phyloP scores from a whole-genome alignment of 768 basidiomycete species.

The Russula sp. region DNA sequence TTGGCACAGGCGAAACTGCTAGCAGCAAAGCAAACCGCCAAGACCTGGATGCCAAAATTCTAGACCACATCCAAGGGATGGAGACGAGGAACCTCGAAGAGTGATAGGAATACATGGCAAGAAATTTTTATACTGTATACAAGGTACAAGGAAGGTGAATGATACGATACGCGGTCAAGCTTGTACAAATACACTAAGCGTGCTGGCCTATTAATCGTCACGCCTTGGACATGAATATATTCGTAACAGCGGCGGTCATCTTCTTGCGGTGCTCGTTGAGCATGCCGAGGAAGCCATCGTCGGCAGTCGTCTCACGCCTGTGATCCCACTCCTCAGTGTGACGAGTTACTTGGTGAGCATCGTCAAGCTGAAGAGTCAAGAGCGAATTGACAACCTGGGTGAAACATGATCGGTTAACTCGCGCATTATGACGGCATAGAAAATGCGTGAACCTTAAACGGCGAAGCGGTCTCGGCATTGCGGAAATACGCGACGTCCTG shows the following conservation, averaged over 20 bases:
- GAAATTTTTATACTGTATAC: constrained; percentile 1
- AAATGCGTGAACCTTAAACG: constrained; percentile 35
- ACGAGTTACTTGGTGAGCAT: constrained; percentile 33
- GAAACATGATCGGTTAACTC: background rate
- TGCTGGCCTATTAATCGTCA: constrained; percentile 4
- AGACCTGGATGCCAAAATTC: constrained; percentile 60
- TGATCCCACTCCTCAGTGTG: constrained; percentile 46
- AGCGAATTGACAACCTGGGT: constrained; percentile 37
- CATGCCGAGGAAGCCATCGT: constrained; percentile 41
- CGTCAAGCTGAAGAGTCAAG: constrained; percentile 37
- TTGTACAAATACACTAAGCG: constrained; percentile 11
- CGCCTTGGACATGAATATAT: constrained; percentile 32
- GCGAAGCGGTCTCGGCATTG: constrained; percentile 33
- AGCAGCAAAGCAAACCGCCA: constrained; percentile 56
- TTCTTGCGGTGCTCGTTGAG: constrained; percentile 43
- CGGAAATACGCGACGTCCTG: constrained; percentile 44
- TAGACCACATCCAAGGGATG: background rate
- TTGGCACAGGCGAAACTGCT: constrained; percentile 59
- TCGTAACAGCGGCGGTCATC: constrained; percentile 34
- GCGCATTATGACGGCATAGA: too few species aligned
- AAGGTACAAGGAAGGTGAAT: background rate
- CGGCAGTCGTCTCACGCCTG: constrained; percentile 31
- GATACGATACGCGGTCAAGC: background rate
- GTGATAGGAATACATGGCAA: constrained; percentile 3
- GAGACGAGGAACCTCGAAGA: background rate